Conservation (phyloP, 352 stramenopile genomes). For the Phytophthora hybrid region DNA sequence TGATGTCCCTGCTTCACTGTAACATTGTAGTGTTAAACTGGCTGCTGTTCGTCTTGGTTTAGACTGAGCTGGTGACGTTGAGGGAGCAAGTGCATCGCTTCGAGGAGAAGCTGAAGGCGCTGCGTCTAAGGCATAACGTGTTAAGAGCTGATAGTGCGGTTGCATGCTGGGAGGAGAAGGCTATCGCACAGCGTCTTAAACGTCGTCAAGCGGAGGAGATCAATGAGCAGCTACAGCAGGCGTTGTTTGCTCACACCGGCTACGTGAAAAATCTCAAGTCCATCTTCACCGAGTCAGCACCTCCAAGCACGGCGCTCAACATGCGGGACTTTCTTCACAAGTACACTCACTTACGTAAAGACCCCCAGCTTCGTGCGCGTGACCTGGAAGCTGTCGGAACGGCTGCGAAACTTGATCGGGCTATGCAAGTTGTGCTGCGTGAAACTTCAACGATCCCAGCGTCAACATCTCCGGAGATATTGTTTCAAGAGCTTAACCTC, state of each 20-base stretch:
- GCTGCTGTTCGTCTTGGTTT: neutral
- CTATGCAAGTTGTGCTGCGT: slow-evolving; percentile 46
- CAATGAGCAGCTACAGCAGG: slow-evolving; percentile 39
- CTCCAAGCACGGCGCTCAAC: slow-evolving; percentile 42
- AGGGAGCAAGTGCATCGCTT: slow-evolving; percentile 33
- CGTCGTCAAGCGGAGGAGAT: slow-evolving; percentile 27
- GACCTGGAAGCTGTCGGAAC: slow-evolving; percentile 43
- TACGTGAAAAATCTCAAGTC: slow-evolving; percentile 29
- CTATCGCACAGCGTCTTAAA: slow-evolving; percentile 31
- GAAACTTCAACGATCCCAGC: slow-evolving; percentile 45
- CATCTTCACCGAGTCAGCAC: slow-evolving; percentile 34
- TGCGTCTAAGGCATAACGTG: slow-evolving; percentile 28
- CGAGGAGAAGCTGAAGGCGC: slow-evolving; percentile 28
- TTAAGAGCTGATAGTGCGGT: slow-evolving; percentile 28
- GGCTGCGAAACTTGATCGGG: slow-evolving; percentile 47
- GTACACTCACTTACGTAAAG: slow-evolving; percentile 46
- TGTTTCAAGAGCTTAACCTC: slow-evolving; percentile 45
- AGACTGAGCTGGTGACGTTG: slow-evolving; percentile 34
- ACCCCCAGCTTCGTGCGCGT: slow-evolving; percentile 35
- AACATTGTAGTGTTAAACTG: neutral
- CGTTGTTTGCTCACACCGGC: slow-evolving; percentile 23
- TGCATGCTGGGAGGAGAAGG: slow-evolving; percentile 41
- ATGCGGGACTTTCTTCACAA: slow-evolving; percentile 54
- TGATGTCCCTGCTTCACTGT: neutral
- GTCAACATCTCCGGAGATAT: slow-evolving; percentile 37